phyloP scores from a whole-genome alignment of 495 filamentous ascomycete genomes.

The Penicillium turbatum region DNA sequence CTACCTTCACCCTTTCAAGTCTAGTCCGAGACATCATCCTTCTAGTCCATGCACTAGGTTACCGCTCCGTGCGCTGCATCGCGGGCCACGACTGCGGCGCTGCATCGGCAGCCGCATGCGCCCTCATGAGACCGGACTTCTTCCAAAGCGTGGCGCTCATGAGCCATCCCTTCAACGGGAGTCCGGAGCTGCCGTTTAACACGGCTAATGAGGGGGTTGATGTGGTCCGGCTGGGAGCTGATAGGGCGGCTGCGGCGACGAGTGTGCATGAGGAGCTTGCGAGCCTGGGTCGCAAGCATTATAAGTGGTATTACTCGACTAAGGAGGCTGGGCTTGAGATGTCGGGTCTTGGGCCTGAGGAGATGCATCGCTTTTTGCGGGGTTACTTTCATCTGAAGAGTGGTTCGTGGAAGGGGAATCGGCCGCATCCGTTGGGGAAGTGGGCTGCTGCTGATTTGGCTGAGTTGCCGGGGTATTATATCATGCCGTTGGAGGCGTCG shows the following conservation, averaged over 20 bases:
- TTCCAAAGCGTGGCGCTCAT: conserved; percentile 53
- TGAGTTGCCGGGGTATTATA: conserved; percentile 62
- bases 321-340: conserved; percentile 53
- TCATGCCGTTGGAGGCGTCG: conserved; percentile 54
- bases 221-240: conserved; percentile 21
- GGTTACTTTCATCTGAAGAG: conserved; percentile 68
- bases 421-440: conserved; percentile 45
- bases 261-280: conserved; percentile 53
- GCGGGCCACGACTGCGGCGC: conserved; percentile 67
- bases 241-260: conserved; percentile 23
- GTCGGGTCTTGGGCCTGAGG: conserved; percentile 44
- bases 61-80: conserved; percentile 53
- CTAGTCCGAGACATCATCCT: conserved; percentile 60
- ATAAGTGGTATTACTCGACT: conserved; percentile 67
- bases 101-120: conserved; percentile 54
- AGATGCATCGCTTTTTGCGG: conserved; percentile 54
- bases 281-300: conserved; percentile 55
- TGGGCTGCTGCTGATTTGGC: conserved; percentile 55
- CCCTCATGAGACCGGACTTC: conserved; percentile 59
- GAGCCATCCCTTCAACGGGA: conserved; percentile 54
- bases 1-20: conserved; percentile 52
- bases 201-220: conserved; percentile 27
- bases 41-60: conserved; percentile 57
- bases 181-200: conserved; percentile 49
- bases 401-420: conserved; percentile 54